Evolutionary conservation across 2,329 filamentous ascomycete species (phyloP), one percentile per base, ranked within the genome.

Genomic region (Aspergillus sp.): DNA sequence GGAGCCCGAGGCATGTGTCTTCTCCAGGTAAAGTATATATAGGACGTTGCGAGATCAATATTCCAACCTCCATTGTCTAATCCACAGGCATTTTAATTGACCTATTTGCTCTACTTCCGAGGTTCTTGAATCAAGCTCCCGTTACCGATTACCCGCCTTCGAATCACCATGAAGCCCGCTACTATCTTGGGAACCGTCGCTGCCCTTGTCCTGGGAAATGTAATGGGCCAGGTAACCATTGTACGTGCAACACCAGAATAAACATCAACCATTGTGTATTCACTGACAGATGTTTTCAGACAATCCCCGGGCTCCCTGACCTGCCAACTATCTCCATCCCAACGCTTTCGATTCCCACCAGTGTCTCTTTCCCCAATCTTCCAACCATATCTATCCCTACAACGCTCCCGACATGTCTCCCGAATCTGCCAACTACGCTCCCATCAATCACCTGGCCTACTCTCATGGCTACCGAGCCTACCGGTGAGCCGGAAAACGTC

Each of bases 161-260:
- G 2, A 19, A 35, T 17, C n/a, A 47, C 37, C 48, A 72, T 73
- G 70, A 73, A 70, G 64, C 55, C 65, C 54, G 64, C 65, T 52
- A 41, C 66, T 63, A 35, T 64, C 48, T 46, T 70, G 49, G 66
- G 65, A 56, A 51, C 65, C 24, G 52, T 64, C 59, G 63, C 64
- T 46, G 63, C 62, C 55, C 59, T 70, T 41, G 61, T 51, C 52
- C 45, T 71, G 52, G 58, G 62, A 52, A 64, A 64, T 15, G 62
- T 57, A 44, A 64, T 64, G 14, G 64, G 64, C 60, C 64, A 53
- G 62, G 58, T 49, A 56, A 59, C 39, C 55, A 55, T 65, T 54
- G 56, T 55, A n/a, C 24, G 52, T 55, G 19, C 17, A 33, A 5
- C n/a, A 9, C 14, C 6, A 35, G n/a, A 40, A 7, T 24, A 19